phyloP scores from a whole-genome alignment of 192 early-diverging fungal species.

The Backusella luteola region DNA sequence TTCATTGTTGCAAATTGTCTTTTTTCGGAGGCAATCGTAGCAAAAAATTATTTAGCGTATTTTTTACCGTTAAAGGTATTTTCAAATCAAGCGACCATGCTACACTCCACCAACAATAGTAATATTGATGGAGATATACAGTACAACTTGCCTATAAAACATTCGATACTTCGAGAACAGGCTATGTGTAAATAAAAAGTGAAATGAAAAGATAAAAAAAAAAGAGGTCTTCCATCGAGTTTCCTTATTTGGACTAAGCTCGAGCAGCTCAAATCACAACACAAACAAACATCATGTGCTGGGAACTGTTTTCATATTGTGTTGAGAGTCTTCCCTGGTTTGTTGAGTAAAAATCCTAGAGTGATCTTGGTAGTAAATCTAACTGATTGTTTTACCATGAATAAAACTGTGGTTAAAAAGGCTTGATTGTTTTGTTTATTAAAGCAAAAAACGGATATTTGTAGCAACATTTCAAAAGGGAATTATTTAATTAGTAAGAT shows the following conservation, averaged over 20 bases:
- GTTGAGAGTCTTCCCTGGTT: background rate
- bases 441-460: too few species aligned
- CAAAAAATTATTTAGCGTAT: background rate
- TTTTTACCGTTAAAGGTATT: background rate
- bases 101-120: background rate
- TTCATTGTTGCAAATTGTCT: background rate
- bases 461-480: too few species aligned
- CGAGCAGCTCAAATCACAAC: background rate
- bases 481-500: too few species aligned
- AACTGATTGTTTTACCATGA: too few species aligned
- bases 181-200: background rate
- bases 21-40: background rate
- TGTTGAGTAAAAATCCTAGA: background rate
- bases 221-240: background rate
- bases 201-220: background rate
- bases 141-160: background rate
- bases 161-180: background rate
- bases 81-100: background rate
- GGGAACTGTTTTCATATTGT: background rate
- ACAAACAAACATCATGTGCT: background rate
- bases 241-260: background rate
- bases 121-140: background rate
- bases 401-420: too few species aligned
- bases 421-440: too few species aligned
- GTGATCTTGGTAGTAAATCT: too few species aligned